These are phyloP conservation scores for Aspergillus glaucus DNA, from an alignment of 2,329 filamentous ascomycete species.

Conservation along the genomic window DNA sequence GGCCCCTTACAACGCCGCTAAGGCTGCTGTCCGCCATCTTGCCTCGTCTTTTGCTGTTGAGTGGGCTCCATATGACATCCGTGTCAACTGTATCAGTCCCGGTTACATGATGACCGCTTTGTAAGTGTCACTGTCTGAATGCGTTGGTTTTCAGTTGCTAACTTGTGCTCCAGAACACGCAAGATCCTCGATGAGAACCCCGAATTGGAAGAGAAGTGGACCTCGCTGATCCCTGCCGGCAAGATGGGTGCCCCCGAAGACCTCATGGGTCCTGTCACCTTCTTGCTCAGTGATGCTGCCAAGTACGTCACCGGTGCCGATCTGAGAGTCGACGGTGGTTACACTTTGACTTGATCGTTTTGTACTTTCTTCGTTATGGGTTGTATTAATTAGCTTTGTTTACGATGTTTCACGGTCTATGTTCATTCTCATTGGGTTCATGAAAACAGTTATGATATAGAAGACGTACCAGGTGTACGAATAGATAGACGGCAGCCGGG, in stretches of 20 bases:
- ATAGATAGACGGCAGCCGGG: too few relatives aligned
- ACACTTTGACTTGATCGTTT: slow-evolving; percentile 62
- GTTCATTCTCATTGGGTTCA: too few relatives aligned
- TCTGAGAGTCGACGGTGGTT: slow-evolving; percentile 79
- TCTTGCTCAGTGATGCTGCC: slow-evolving; percentile 73
- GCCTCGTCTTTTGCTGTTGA: slow-evolving; percentile 85
- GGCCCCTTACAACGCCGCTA: slow-evolving; percentile 85
- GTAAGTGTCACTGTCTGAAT: slow-evolving; percentile 47
- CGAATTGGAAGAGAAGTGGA: slow-evolving; percentile 85
- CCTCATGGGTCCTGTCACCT: slow-evolving; percentile 86
- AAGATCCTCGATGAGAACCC: slow-evolving; percentile 94
- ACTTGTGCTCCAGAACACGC: slow-evolving; percentile 57
- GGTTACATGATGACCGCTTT: slow-evolving; percentile 95
- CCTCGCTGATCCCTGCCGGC: slow-evolving; percentile 80
- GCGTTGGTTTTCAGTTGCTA: neutral
- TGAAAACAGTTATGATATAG: too few relatives aligned
- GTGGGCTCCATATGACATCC: slow-evolving; percentile 81
- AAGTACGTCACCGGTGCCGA: slow-evolving; percentile 70
- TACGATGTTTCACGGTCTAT: too few relatives aligned
- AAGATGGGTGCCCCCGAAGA: slow-evolving; percentile 92
- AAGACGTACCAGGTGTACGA: too few relatives aligned
- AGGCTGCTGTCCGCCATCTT: slow-evolving; percentile 85
- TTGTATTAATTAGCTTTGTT: too few relatives aligned
- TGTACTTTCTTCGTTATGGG: neutral
- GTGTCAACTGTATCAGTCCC: slow-evolving; percentile 91